Evolutionary conservation across 345 rosid genomes (phyloP).

Genomic region (Cochlearia excelsa): DNA sequence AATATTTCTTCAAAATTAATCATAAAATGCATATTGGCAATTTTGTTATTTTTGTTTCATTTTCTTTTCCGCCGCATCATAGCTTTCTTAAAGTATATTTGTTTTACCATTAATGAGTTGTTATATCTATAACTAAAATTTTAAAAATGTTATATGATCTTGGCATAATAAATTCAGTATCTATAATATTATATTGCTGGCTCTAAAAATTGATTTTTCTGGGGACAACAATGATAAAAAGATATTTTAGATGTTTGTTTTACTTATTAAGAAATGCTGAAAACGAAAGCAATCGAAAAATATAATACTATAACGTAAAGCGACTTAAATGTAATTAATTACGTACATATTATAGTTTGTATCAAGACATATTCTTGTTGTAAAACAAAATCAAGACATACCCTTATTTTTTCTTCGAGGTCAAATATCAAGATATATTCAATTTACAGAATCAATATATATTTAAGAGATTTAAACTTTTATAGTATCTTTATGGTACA

Average conservation of each 20-base stretch:
- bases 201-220: not conserved
- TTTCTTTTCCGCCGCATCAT: not conserved
- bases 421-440: too few species aligned
- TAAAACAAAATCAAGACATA: too few species aligned
- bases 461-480: too few species aligned
- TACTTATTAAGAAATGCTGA: slow-evolving; percentile 9
- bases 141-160: not conserved
- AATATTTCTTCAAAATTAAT: too few species aligned
- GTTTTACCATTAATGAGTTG: slow-evolving; percentile 6
- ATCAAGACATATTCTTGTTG: slow-evolving; percentile 2
- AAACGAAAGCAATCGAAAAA: slow-evolving; percentile 16
- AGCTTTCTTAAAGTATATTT: slow-evolving; percentile 12
- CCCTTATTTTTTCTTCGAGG: too few species aligned
- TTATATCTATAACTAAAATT: not conserved
- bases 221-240: slow-evolving; percentile 1
- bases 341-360: not conserved
- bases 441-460: too few species aligned
- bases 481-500: too few species aligned
- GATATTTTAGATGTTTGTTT: slow-evolving; percentile 1
- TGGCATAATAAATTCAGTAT: not conserved
- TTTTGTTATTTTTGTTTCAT: too few species aligned
- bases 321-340: slow-evolving; percentile 11
- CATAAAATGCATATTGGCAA: not conserved
- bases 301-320: slow-evolving; percentile 16
- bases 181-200: not conserved